Base-by-base conservation (phyloP, 2,329 filamentous ascomycete genomes). In the Dothideomycetes sp. region DNA sequence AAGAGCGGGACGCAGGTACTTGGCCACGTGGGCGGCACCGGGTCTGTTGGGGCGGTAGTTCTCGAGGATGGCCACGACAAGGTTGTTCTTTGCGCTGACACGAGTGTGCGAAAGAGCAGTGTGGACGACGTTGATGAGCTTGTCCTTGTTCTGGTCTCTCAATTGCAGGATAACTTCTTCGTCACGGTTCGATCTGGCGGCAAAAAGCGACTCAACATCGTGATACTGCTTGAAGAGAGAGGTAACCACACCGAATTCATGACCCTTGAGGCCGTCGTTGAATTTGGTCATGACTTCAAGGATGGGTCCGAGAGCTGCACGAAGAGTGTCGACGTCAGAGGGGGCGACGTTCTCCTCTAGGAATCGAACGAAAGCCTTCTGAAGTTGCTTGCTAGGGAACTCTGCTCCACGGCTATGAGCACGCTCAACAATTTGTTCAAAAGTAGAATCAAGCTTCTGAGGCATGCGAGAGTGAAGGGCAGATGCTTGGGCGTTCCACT, bases 391-490 rank as follows among this genome's bases (percentile, higher is more conserved):
- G 46, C 88, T 84, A 8, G 91, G 91, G 70, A 98, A 98, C 57
- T 98, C 91, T 8, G 74, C 71, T 45, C 83, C 78, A 33, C 91
- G 78, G 42, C 76, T 67, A 61, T 80, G 84, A 29, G 87, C 78
- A 45, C 84, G 81, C 45, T 96, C 89, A 37, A 96, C 82, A 31
- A 93, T 81, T 54, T 91, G 84, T 10, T 80, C 78, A 50, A 98
- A 81, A 49, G 77, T 79, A 16, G 78, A 63, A 53, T 95, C 88
- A 20, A 98, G 78, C 67, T 89, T 95, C 59, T 89, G 82, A 0
- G 91, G 91, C 84, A 96, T 98, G 54, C 91, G 84, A 5, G 88
- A 84, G 64, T 96, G 89, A n/a, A 98, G 76, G 16, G 91, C 91
- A 34, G 91, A 94, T 52, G 94, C 91, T 58, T 96, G 87, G 5